phyloP scores from a whole-genome alignment of 1,284 basidiomycete species.

The Blastosporella zonata region DNA sequence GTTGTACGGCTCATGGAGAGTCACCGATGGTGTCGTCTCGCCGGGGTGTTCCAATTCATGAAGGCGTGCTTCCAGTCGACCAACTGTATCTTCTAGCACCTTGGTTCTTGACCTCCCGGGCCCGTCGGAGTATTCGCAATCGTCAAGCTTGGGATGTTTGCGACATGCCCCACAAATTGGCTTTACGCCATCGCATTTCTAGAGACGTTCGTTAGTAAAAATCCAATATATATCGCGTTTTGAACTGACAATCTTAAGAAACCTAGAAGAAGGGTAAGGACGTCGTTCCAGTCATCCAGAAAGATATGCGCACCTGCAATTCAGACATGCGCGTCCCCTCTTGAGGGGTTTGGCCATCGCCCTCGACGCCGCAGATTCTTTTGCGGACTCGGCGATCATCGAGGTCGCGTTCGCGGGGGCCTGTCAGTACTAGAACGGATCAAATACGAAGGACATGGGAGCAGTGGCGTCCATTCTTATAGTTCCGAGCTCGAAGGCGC shows the following conservation, averaged over 20 bases:
- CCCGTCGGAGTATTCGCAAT: conserved; percentile 46
- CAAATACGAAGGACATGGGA: conserved; percentile 21
- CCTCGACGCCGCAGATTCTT: conserved; percentile 18
- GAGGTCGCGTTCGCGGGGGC: conserved; percentile 23
- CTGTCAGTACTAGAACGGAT: conserved; percentile 30
- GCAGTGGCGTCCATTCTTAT: conserved; percentile 19
- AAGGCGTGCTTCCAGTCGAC: conserved; percentile 39
- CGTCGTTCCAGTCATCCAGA: background rate
- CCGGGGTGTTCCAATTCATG: conserved; percentile 45
- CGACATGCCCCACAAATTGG: conserved; percentile 44
- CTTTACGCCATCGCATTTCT: conserved; percentile 48
- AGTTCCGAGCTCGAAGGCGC: conserved; percentile 17
- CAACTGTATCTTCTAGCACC: conserved; percentile 41
- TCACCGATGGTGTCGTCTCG: conserved; percentile 40
- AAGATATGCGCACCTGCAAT: conserved; percentile 35
- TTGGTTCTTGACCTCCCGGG: conserved; percentile 42
- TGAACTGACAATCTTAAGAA: conserved; percentile 54
- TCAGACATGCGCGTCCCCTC: conserved; percentile 44
- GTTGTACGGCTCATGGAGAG: conserved; percentile 42
- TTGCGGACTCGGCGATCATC: conserved; percentile 32
- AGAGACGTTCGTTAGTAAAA: conserved; percentile 6
- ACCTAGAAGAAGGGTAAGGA: conserved; percentile 30
- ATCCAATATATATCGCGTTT: conserved; percentile 3
- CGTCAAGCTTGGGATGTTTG: conserved; percentile 41
- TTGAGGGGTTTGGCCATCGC: conserved; percentile 34